These are phyloP conservation scores for Penicillium diatomitis DNA, from an alignment of 495 filamentous ascomycete species.

Conservation along the genomic window DNA sequence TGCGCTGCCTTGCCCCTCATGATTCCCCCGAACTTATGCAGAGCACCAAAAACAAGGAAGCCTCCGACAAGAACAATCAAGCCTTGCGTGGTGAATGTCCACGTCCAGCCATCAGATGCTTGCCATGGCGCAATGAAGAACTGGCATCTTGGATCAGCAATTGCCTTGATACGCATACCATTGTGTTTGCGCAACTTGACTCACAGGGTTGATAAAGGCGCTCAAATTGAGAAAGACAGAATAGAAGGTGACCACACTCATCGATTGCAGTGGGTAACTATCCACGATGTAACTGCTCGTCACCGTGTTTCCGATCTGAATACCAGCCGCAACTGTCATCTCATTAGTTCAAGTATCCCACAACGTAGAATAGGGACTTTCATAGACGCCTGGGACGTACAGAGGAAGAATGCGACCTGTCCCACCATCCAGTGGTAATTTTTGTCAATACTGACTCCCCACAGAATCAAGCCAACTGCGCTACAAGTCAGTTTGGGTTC, in stretches of 20 bases:
- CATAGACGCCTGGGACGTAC: constrained; percentile 9
- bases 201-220: constrained; percentile 38
- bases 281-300: constrained; percentile 50
- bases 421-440: constrained; percentile 52
- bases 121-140: constrained; percentile 53
- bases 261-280: constrained; percentile 48
- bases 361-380: neutral
- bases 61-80: constrained; percentile 39
- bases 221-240: constrained; percentile 50
- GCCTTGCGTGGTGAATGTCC: constrained; percentile 48
- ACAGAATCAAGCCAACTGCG: constrained; percentile 37
- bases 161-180: neutral
- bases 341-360: neutral
- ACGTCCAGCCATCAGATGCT: constrained; percentile 42
- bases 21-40: constrained; percentile 40
- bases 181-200: neutral
- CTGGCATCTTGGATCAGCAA: constrained; percentile 8
- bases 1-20: constrained; percentile 20
- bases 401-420: constrained; percentile 48
- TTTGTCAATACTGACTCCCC: constrained; percentile 49
- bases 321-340: constrained; percentile 43
- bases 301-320: constrained; percentile 54
- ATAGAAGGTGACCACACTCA: constrained; percentile 53
- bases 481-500: neutral
- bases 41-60: constrained; percentile 26